Evolutionary conservation across 2,329 filamentous ascomycete species (phyloP).

Genomic region (Hypoxylon sp.): DNA sequence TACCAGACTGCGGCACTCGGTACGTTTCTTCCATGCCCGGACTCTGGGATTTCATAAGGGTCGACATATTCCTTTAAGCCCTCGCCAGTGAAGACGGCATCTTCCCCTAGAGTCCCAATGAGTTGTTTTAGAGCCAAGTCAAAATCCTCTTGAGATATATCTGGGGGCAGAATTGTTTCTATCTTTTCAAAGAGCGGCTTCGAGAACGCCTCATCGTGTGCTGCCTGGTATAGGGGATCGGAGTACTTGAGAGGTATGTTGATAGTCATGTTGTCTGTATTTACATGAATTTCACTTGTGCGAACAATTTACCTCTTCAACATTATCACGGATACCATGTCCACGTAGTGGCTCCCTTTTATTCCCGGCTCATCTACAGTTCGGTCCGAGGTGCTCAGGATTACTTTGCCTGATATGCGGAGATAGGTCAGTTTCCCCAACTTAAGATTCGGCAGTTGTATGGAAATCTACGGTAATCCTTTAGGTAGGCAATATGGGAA

Average conservation of each 20-base stretch:
- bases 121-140: constrained; percentile 57
- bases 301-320: background rate
- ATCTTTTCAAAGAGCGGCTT: constrained; percentile 58
- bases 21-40: constrained; percentile 57
- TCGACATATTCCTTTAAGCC: constrained; percentile 62
- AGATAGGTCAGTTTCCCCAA: constrained; percentile 40
- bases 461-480: constrained; percentile 11
- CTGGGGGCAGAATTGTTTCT: constrained; percentile 59
- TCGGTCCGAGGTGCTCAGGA: background rate
- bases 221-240: constrained; percentile 60
- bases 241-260: constrained; percentile 53
- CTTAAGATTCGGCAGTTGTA: constrained; percentile 43
- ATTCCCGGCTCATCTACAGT: constrained; percentile 7
- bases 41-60: constrained; percentile 63
- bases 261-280: constrained; percentile 18
- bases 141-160: constrained; percentile 57
- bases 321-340: background rate
- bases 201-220: constrained; percentile 60
- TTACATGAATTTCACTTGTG: background rate
- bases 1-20: constrained; percentile 62
- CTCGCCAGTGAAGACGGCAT: constrained; percentile 58
- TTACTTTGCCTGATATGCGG: constrained; percentile 31
- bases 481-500: background rate
- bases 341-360: constrained; percentile 12
- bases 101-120: constrained; percentile 55